Base-by-base conservation (phyloP, 2,329 filamentous ascomycete species). In the Pestalotiopsis sp. region DNA sequence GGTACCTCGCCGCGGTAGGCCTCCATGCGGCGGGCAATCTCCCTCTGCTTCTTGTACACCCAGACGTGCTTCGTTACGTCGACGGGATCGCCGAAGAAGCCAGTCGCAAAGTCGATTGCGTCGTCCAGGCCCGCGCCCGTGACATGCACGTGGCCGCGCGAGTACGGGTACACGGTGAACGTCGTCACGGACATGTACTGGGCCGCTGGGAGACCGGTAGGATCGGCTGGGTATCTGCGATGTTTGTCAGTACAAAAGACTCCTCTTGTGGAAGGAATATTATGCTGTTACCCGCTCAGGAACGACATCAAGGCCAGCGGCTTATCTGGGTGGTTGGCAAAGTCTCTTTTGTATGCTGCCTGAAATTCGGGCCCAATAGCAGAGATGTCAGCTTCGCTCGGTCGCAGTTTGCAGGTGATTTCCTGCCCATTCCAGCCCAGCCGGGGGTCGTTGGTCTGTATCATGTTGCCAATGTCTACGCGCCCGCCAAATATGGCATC, bases 1-100 rank as follows among this genome's bases (percentile, higher is more conserved):
- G 79, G 76, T 2, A 85, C 58, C 70, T 85, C 81, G 72, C 86
- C 80, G 69, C 81, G 71, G 77, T 84, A 89, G 65, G 82, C 80
- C 3, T 82, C 78, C 75, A 87, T 85, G 31, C 87, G 85, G 2
- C 88, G 84, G 13, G 82, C 79, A 64, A 90, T 84, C 74, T 90
- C 88, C 4, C 89, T 86, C 31, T 84, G 82, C 72, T 85, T 85
- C 76, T 91, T 91, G 81, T 91, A 91, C 1, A 81, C 84, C 87
- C 88, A 90, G 14, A 88, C 72, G 13, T 87, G 84, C 72, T 84
- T 87, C 73, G 85, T 85, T 27, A 89, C 57, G 72, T 91, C 89
- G n/a, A 87, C 69, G 13, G 78, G 74, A 65, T 90, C 84, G 4
- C 77, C 82, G 38, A 91, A 81, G 76, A 84, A 89, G 9, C 87